Evolutionary conservation across 768 basidiomycete species (phyloP).

Genomic region (Kwoniella sp.): DNA sequence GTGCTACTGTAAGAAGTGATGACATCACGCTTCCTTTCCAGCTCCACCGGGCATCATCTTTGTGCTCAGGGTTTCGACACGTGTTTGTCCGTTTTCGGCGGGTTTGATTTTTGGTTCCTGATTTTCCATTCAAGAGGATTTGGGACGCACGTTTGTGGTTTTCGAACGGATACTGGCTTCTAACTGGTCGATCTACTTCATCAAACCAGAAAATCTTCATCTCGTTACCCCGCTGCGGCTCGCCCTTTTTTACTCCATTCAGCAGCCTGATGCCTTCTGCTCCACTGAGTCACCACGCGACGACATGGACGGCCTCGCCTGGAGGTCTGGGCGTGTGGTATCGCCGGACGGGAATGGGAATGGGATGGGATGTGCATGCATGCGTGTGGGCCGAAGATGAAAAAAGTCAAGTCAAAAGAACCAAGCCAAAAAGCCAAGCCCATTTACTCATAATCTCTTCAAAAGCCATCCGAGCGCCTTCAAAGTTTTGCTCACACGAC

Average conservation of each 20-base stretch:
- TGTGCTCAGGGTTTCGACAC: not conserved
- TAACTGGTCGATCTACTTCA: conserved; percentile 14
- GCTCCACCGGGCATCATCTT: not conserved
- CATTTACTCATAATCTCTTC: not conserved
- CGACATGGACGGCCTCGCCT: not conserved
- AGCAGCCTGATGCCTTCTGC: not conserved
- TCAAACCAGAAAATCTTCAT: not conserved
- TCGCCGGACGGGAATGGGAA: not conserved
- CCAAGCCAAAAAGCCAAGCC: conserved; percentile 9
- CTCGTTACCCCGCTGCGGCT: not conserved
- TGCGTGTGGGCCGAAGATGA: not conserved
- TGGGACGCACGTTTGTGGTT: conserved; percentile 18
- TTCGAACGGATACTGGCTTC: conserved; percentile 10
- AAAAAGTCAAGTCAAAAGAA: not conserved
- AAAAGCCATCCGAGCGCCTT: not conserved
- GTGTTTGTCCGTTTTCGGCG: not conserved
- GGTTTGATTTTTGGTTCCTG: not conserved
- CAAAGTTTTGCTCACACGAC: conserved; percentile 21
- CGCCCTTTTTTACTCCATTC: conserved; percentile 5
- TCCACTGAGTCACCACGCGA: not conserved
- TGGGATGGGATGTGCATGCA: not conserved
- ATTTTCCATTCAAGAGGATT: not conserved
- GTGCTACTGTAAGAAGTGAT: not conserved
- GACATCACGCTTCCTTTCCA: not conserved
- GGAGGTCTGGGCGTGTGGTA: not conserved